Evolutionary conservation across 2,329 filamentous ascomycete genomes (phyloP).

Genomic region (Apiospora saccharicola): DNA sequence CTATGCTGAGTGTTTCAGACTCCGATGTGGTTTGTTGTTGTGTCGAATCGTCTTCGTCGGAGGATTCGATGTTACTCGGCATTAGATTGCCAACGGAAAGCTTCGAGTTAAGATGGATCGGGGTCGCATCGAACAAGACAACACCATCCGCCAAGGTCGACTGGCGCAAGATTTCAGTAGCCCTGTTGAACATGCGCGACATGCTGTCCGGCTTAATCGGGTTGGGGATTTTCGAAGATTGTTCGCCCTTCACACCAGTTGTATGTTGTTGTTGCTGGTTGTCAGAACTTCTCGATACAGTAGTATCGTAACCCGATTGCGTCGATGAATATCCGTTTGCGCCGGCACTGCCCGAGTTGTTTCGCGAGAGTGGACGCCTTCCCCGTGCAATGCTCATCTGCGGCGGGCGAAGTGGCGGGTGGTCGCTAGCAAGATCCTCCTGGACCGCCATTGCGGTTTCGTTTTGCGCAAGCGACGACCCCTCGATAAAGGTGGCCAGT

Average conservation of each 20-base stretch:
- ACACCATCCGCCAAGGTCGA: conserved; percentile 43
- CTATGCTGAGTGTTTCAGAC: conserved; percentile 36
- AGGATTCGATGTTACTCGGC: background rate
- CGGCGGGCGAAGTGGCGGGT: background rate
- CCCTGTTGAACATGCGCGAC: conserved; percentile 32
- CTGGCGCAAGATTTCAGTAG: conserved; percentile 40
- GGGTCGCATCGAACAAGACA: conserved; percentile 41
- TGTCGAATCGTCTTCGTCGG: conserved; percentile 13
- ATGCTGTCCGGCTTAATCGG: background rate
- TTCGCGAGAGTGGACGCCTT: background rate
- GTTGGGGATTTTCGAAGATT: conserved; percentile 21
- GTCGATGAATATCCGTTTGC: background rate
- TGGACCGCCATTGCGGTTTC: conserved; percentile 27
- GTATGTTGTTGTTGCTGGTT: background rate
- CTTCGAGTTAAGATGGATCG: conserved; percentile 33
- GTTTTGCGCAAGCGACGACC: conserved; percentile 44
- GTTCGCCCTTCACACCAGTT: background rate
- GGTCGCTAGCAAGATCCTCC: conserved; percentile 22
- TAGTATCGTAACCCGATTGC: background rate
- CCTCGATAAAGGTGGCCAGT: conserved; percentile 61
- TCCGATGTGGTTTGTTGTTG: conserved; percentile 7
- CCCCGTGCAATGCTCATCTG: background rate
- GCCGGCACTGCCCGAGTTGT: background rate
- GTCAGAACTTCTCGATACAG: background rate
- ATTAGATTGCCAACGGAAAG: conserved; percentile 29